Evolutionary conservation across 2,329 filamentous ascomycete species (phyloP).

Genomic region (Cyphellophora europaea): DNA sequence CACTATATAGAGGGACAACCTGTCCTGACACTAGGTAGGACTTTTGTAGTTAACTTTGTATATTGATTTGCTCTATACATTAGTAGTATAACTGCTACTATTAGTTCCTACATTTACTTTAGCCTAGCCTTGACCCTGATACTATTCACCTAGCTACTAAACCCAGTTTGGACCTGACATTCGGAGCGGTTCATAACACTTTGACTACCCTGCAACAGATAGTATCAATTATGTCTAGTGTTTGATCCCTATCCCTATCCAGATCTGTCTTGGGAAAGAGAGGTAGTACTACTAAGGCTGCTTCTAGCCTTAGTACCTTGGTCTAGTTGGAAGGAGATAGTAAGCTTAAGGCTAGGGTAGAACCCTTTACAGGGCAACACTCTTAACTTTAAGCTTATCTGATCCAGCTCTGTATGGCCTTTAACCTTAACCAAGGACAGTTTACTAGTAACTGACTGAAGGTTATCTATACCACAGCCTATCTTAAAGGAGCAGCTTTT

Average conservation of each 20-base stretch:
- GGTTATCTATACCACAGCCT: neutral
- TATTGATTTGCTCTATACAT: neutral
- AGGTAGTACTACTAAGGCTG: neutral
- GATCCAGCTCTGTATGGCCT: constrained; percentile 1
- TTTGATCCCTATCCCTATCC: neutral
- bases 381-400: neutral
- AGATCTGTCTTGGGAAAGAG: no score
- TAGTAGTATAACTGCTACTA: neutral
- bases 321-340: neutral
- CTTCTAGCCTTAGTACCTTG: neutral
- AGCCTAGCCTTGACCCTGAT: neutral
- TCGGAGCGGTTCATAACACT: constrained; percentile 1
- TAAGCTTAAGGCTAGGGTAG: neutral
- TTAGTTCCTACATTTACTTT: neutral
- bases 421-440: neutral
- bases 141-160: neutral
- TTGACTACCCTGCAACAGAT: neutral
- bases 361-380: neutral
- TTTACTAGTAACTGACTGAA: neutral
- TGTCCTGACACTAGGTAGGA: neutral
- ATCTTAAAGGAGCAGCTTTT: neutral
- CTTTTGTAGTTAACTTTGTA: constrained; percentile 1
- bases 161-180: constrained; percentile 1
- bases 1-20: neutral
- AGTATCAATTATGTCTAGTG: neutral